Evolutionary conservation across 2,329 filamentous ascomycete species (phyloP), one percentile per base, ranked within the genome.

Genomic region (Hypoxylon sp.): DNA sequence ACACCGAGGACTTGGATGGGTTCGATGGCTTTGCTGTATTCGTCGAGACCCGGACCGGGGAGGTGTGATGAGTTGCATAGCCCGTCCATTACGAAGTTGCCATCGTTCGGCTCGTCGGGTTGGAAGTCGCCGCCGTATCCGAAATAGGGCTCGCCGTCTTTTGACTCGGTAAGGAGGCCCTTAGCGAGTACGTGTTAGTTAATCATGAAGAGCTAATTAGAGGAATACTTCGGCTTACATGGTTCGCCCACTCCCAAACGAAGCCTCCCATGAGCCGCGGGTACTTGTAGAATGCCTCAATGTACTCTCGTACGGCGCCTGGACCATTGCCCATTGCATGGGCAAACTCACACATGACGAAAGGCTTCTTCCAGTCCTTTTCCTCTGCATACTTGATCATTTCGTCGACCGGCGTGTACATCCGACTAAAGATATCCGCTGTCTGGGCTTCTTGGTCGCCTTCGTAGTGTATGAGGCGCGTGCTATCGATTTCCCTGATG

Each of bases 251-350:
- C 70, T 89, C 87, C 87, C 87, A 89, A 2, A 89, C 83, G 33
- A 86, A 87, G 0, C 89, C 90, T 4, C 90, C 89, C 77, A 91
- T 89, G 0, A 89, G 77, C 1, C 80, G 78, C 3, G 81, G 82
- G 62, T 89, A 82, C 44, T 83, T 82, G 71, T 88, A 85, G 74
- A 91, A 93, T 0, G 84, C 82, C 5, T 90, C 84, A 11, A 90
- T 79, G 65, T 93, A 92, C 64, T 92, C 89, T 64, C 87, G 83
- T 50, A 92, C 79, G 0, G 84, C 85, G 0, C 90, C 90, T 0
- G 89, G 90, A 0, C 89, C 90, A 61, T 92, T 92, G 0, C 90
- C 91, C 90, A 93, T 92, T 0, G 90, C 89, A 67, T 87, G 84
- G 0, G 79, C 79, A 61, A 80, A 87, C 62, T 88, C 85, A 56